Percentiles rank a stretch among this genome's conserved stretches.
Evolutionary conservation across 2,329 filamentous ascomycete genomes (phyloP).

Genomic region (Colletotrichum sp.): DNA sequence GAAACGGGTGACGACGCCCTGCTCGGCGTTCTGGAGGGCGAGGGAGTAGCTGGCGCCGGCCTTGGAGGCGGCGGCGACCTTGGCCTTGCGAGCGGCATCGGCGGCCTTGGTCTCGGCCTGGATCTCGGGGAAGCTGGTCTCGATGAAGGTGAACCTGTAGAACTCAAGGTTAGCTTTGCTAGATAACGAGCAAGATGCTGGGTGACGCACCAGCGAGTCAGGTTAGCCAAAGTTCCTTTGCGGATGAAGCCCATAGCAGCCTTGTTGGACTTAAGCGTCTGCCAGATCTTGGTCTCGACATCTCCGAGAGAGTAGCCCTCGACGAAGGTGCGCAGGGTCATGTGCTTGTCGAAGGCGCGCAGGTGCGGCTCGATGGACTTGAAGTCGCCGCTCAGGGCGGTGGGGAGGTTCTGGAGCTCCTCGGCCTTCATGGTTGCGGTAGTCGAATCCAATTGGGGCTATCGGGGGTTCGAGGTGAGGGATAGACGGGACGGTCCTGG

Average conservation of each 20-base stretch:
- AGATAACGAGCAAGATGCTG: neutral
- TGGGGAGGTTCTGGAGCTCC: constrained; percentile 57
- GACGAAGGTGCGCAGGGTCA: constrained; percentile 86
- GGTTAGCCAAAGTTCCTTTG: constrained; percentile 76
- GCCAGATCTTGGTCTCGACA: constrained; percentile 83
- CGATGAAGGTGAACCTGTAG: constrained; percentile 73
- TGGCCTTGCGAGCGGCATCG: constrained; percentile 72
- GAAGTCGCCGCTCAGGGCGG: constrained; percentile 70
- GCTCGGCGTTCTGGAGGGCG: constrained; percentile 80
- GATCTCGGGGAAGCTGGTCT: constrained; percentile 81
- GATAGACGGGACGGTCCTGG: constrained; percentile 4
- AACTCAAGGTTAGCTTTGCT: neutral
- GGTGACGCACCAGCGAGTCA: constrained; percentile 71
- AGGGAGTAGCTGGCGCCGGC: constrained; percentile 90
- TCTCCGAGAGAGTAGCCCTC: constrained; percentile 80
- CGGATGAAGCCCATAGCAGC: constrained; percentile 83
- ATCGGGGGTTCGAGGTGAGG: neutral
- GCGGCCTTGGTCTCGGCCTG: constrained; percentile 72
- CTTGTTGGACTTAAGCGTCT: constrained; percentile 81
- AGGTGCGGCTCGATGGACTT: constrained; percentile 80
- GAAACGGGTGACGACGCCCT: constrained; percentile 91
- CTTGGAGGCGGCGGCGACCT: constrained; percentile 72
- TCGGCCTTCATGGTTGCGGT: constrained; percentile 58
- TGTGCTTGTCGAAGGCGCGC: constrained; percentile 81
- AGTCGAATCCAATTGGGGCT: constrained; percentile 8